These are phyloP conservation scores for Pyrenophora seminiperda DNA, from an alignment of 2,329 filamentous ascomycete species.

Conservation along the genomic window DNA sequence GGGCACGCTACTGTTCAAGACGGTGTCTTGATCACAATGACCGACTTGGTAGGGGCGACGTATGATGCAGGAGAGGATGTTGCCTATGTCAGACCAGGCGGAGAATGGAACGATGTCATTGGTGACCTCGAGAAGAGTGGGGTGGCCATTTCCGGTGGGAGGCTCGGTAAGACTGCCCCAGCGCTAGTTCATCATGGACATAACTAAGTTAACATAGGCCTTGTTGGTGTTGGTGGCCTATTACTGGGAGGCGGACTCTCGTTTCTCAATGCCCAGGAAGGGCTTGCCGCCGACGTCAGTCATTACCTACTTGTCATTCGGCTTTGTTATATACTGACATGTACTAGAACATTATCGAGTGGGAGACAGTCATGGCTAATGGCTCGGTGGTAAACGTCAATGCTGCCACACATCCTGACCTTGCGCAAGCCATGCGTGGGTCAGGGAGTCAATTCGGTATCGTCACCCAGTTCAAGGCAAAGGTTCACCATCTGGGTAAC, in stretches of 20 bases:
- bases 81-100: slow-evolving; percentile 49
- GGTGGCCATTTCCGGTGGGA: slow-evolving; percentile 42
- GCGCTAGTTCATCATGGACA: not conserved
- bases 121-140: slow-evolving; percentile 41
- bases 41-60: slow-evolving; percentile 43
- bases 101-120: slow-evolving; percentile 50
- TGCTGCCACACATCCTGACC: slow-evolving; percentile 33
- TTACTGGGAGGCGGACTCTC: slow-evolving; percentile 30
- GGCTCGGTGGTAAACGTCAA: slow-evolving; percentile 35
- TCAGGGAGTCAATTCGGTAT: slow-evolving; percentile 36
- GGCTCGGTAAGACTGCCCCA: slow-evolving; percentile 19
- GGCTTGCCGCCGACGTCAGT: slow-evolving; percentile 35
- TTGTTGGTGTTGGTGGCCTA: slow-evolving; percentile 31
- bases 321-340: not conserved
- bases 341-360: slow-evolving; percentile 37
- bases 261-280: slow-evolving; percentile 32
- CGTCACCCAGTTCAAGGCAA: slow-evolving; percentile 32
- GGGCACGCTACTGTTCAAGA: slow-evolving; percentile 44
- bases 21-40: slow-evolving; percentile 48
- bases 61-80: slow-evolving; percentile 43
- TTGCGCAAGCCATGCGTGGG: slow-evolving; percentile 43
- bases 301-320: not conserved
- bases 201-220: slow-evolving; percentile 13
- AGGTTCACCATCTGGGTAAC: slow-evolving; percentile 32
- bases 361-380: slow-evolving; percentile 40